A percentile compares a stretch with the other conserved stretches of the same genome.
These are phyloP conservation scores for Halteria grandinella DNA, from an alignment of 73 alveolate genomes.

Conservation along the genomic window DNA sequence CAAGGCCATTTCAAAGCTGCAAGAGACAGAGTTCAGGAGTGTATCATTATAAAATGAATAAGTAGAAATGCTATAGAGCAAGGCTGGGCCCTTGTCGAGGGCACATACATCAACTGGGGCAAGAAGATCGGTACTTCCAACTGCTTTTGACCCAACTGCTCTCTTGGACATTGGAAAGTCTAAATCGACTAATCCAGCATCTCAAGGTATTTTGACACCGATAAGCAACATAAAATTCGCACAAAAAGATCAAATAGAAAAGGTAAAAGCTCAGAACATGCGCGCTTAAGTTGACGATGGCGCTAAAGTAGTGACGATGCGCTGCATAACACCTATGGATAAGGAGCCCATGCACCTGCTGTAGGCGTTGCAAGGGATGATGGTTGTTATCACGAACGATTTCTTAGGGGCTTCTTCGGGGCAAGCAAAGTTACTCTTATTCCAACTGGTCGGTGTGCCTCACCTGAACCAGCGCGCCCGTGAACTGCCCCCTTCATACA, in stretches of 20 bases:
- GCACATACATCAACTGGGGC: no score
- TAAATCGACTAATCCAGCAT: no score
- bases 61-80: neutral
- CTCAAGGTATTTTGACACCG: no score
- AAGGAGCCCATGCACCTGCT: conserved; percentile 55
- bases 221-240: conserved; percentile 8
- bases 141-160: no score
- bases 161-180: no score
- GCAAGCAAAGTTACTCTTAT: no score
- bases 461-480: conserved; percentile 54
- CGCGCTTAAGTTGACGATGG: conserved; percentile 22
- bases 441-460: conserved; percentile 66
- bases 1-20: conserved; percentile 43
- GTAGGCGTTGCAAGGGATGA: conserved; percentile 37
- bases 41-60: no score
- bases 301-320: conserved; percentile 19
- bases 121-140: no score
- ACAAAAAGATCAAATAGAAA: neutral
- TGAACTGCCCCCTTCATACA: conserved; percentile 60
- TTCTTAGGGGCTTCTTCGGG: no score
- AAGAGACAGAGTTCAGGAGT: conserved; percentile 53
- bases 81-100: no score
- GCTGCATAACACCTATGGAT: conserved; percentile 45
- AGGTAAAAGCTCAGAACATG: neutral
- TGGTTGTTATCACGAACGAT: conserved; percentile 55